These are phyloP conservation scores for Apophysomyces ossiformis DNA, from an alignment of 371 early-diverging fungal genomes.

Conservation along the genomic window DNA sequence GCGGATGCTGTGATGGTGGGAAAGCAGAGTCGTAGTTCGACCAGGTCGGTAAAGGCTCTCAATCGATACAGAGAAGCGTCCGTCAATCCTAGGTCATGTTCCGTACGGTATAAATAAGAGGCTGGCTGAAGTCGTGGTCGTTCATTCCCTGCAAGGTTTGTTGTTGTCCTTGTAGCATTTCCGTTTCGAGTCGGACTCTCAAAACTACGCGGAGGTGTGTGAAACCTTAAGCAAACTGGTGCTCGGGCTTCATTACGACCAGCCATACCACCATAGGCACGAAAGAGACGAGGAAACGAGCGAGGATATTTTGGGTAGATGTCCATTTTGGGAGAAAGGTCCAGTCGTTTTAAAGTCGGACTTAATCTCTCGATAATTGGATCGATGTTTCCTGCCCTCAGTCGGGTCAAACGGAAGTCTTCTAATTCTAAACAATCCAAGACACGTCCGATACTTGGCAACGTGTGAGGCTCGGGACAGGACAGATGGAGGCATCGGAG, in stretches of 20 bases:
- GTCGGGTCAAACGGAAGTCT: constrained; percentile 47
- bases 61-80: constrained; percentile 10
- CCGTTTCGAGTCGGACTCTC: neutral
- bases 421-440: constrained; percentile 20
- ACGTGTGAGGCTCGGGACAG: constrained; percentile 25
- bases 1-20: constrained; percentile 15
- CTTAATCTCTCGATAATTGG: constrained; percentile 22
- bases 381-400: constrained; percentile 36
- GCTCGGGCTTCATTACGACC: neutral
- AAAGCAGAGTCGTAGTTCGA: constrained; percentile 26
- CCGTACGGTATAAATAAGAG: constrained; percentile 15
- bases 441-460: constrained; percentile 25
- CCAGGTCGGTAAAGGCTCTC: constrained; percentile 14
- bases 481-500: constrained; percentile 41
- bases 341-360: constrained; percentile 24
- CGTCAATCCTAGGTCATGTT: constrained; percentile 20
- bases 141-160: neutral
- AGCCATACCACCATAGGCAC: neutral
- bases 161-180: neutral
- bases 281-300: constrained; percentile 1
- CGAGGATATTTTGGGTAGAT: constrained; percentile 29
- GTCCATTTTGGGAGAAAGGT: constrained; percentile 32
- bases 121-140: neutral
- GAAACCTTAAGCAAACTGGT: neutral
- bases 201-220: neutral